Conservation (phyloP, 1,284 basidiomycete genomes). For the Irpex sp. region DNA sequence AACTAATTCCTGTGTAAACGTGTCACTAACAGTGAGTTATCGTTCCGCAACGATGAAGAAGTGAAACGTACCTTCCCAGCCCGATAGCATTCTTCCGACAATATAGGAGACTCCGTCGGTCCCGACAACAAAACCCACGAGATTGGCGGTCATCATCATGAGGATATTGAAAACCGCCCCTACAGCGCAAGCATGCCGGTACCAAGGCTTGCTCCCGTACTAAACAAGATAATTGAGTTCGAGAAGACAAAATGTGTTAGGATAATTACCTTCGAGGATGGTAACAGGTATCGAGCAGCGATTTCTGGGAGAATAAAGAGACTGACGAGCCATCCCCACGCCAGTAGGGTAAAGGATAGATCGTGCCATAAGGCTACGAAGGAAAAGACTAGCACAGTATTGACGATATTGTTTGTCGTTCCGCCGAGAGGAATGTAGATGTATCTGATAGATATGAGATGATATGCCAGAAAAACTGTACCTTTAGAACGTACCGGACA, state of each 20-base stretch:
- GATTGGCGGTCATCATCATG: constrained; percentile 91
- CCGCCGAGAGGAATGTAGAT: constrained; percentile 96
- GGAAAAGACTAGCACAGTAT: constrained; percentile 85
- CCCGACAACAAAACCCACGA: constrained; percentile 95
- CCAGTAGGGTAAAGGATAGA: constrained; percentile 81
- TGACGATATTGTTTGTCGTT: constrained; percentile 56
- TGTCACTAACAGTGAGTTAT: constrained; percentile 1
- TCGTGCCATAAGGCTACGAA: constrained; percentile 99
- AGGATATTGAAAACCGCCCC: constrained; percentile 87
- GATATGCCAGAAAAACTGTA: neutral
- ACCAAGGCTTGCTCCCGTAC: constrained; percentile 76
- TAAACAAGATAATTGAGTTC: constrained; percentile 26
- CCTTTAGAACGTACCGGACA: constrained; percentile 54
- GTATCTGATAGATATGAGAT: constrained; percentile 51
- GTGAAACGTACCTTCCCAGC: constrained; percentile 49
- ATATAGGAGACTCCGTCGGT: constrained; percentile 80
- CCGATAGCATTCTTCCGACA: constrained; percentile 60
- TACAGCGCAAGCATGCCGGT: constrained; percentile 80
- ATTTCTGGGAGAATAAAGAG: constrained; percentile 92
- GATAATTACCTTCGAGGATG: constrained; percentile 54
- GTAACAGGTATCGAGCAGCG: constrained; percentile 55
- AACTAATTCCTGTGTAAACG: constrained; percentile 54
- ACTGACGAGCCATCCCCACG: constrained; percentile 97
- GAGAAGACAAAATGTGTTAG: neutral
- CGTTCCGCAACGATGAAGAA: neutral